Evolutionary conservation across 257 asterid species (phyloP).

Genomic region (Phtheirospermum japonicum): DNA sequence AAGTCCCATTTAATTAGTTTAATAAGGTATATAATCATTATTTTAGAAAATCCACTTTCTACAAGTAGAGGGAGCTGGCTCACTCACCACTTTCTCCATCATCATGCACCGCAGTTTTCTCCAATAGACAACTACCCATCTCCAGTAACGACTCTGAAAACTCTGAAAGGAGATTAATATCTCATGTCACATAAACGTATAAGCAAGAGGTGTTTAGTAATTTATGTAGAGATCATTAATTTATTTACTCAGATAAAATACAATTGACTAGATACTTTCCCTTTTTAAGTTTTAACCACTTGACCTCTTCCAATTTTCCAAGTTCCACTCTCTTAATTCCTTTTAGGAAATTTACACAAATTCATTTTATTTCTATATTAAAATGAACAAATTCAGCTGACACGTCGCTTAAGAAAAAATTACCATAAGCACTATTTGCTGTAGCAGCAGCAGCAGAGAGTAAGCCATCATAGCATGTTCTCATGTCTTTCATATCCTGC

Average conservation of each 20-base stretch:
- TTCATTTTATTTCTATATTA: constrained; percentile 3
- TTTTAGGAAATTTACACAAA: constrained; percentile 1
- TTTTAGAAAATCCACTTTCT: background rate
- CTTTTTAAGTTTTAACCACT: background rate
- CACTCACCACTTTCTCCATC: constrained; percentile 75
- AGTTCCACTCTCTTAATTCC: background rate
- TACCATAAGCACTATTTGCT: constrained; percentile 87
- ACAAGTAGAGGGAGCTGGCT: constrained; percentile 21
- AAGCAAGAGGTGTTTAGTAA: constrained; percentile 4
- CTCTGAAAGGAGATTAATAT: constrained; percentile 46
- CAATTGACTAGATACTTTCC: constrained; percentile 4
- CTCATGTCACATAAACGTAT: background rate
- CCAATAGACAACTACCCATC: constrained; percentile 85
- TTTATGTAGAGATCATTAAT: background rate
- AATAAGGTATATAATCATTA: background rate
- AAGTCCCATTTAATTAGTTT: background rate
- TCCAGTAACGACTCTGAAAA: constrained; percentile 87
- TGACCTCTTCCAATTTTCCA: constrained; percentile 7
- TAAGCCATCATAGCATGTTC: constrained; percentile 77
- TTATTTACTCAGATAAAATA: background rate
- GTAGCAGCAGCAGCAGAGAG: constrained; percentile 97
- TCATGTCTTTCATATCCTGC: constrained; percentile 92
- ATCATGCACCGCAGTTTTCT: constrained; percentile 62
- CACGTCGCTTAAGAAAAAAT: constrained; percentile 6
- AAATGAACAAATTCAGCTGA: constrained; percentile 4